Conservation (phyloP, 257 asterid genomes). For the Anisodus acutangulus region DNA sequence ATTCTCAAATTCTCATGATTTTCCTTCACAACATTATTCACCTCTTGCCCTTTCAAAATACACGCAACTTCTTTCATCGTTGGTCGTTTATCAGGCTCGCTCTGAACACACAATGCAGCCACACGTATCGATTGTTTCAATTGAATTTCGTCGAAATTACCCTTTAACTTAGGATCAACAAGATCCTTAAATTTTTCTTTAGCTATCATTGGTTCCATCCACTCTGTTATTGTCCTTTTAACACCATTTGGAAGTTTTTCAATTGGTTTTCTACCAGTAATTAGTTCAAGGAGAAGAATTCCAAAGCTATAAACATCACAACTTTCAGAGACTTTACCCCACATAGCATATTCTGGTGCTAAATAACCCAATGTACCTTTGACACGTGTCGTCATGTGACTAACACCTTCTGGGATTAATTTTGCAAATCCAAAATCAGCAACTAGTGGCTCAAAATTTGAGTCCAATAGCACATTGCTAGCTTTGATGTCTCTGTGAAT, state of each 20-base stretch:
- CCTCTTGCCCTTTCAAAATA: slow-evolving; percentile 50
- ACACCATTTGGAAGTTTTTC: slow-evolving; percentile 81
- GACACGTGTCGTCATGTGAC: slow-evolving; percentile 90
- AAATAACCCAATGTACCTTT: slow-evolving; percentile 83
- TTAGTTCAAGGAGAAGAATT: slow-evolving; percentile 61
- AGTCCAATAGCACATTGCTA: slow-evolving; percentile 75
- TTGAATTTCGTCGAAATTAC: slow-evolving; percentile 62
- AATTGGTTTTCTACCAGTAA: slow-evolving; percentile 76
- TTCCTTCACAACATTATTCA: slow-evolving; percentile 33
- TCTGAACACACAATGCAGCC: slow-evolving; percentile 79
- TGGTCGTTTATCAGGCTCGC: slow-evolving; percentile 74
- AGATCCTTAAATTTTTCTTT: slow-evolving; percentile 59
- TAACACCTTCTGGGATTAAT: slow-evolving; percentile 87
- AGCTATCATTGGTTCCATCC: slow-evolving; percentile 75
- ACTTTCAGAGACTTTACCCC: slow-evolving; percentile 87
- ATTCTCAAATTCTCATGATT: slow-evolving; percentile 41
- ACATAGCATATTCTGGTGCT: slow-evolving; percentile 91
- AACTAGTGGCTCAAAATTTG: slow-evolving; percentile 71
- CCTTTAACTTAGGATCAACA: slow-evolving; percentile 67
- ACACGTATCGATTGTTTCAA: slow-evolving; percentile 49
- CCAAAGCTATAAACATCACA: slow-evolving; percentile 88
- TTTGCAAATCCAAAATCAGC: slow-evolving; percentile 90
- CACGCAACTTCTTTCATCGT: slow-evolving; percentile 73
- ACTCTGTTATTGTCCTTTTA: slow-evolving; percentile 78
- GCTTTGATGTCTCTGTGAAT: slow-evolving; percentile 87